A percentile compares a stretch with the other conserved stretches of the same genome.
These are phyloP conservation scores for Peronospora destructor DNA, from an alignment of 352 stramenopile species.

Conservation along the genomic window DNA sequence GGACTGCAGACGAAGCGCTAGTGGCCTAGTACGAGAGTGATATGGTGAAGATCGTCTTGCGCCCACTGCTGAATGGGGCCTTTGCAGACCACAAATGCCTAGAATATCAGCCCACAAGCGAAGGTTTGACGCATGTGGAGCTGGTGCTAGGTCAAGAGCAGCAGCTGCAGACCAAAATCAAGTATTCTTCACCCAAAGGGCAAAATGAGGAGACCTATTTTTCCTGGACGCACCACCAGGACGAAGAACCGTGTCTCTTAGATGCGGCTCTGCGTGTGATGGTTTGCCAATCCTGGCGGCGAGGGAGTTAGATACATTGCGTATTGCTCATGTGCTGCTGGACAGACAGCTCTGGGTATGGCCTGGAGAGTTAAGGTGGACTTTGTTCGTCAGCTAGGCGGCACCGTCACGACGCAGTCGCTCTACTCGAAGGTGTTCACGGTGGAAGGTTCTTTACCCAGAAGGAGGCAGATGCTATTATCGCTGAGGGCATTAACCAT, in stretches of 20 bases:
- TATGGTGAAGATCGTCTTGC: constrained; percentile 31
- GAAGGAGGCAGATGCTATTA: constrained; percentile 52
- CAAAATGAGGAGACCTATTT: constrained; percentile 49
- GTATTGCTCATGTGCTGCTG: constrained; percentile 61
- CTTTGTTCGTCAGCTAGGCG: constrained; percentile 42
- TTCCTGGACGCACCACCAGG: constrained; percentile 27
- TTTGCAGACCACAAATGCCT: constrained; percentile 14
- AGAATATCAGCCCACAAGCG: constrained; percentile 21
- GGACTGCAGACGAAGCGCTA: constrained; percentile 14
- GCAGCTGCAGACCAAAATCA: constrained; percentile 28
- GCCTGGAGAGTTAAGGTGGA: constrained; percentile 63
- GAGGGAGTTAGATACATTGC: constrained; percentile 29
- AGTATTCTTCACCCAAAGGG: constrained; percentile 67
- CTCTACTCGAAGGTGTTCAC: constrained; percentile 58
- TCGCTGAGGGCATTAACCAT: constrained; percentile 37
- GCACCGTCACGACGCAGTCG: constrained; percentile 54
- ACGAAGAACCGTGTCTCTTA: constrained; percentile 30
- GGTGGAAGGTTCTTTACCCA: constrained; percentile 51
- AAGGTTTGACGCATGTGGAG: too few relatives aligned
- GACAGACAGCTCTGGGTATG: constrained; percentile 73
- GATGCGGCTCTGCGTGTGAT: too few relatives aligned
- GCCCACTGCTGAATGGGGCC: constrained; percentile 27
- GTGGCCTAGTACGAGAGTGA: constrained; percentile 56
- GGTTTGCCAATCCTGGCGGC: constrained; percentile 37
- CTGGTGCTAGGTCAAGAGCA: constrained; percentile 25